phyloP scores from a whole-genome alignment of 192 early-diverging fungal species.

The Coemansia sp. region DNA sequence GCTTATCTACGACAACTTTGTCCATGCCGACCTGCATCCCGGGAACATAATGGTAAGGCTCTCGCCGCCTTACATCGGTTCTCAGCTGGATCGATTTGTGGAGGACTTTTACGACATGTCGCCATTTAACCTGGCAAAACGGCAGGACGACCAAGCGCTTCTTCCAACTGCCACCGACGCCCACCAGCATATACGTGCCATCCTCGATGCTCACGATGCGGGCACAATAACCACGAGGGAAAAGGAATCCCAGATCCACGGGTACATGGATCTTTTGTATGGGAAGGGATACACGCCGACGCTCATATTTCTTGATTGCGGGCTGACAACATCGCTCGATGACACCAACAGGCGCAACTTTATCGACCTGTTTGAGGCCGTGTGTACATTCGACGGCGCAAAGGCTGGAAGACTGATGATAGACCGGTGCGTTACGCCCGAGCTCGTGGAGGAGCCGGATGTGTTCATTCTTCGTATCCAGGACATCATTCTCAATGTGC shows the following conservation, averaged over 20 bases:
- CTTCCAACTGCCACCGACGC: slow-evolving; percentile 35
- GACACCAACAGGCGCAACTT: slow-evolving; percentile 78
- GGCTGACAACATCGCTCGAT: slow-evolving; percentile 81
- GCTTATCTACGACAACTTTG: slow-evolving; percentile 93
- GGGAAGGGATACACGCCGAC: slow-evolving; percentile 72
- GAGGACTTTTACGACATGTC: slow-evolving; percentile 55
- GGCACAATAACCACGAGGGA: slow-evolving; percentile 20
- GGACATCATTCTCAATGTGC: slow-evolving; percentile 70
- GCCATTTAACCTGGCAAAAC: slow-evolving; percentile 28
- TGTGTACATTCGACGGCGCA: slow-evolving; percentile 85
- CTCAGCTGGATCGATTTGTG: slow-evolving; percentile 55
- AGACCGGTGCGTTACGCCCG: slow-evolving; percentile 75
- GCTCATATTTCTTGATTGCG: slow-evolving; percentile 88
- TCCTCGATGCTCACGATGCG: slow-evolving; percentile 22
- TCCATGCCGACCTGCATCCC: slow-evolving; percentile 92
- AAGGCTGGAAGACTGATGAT: slow-evolving; percentile 85
- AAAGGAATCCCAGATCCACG: slow-evolving; percentile 22
- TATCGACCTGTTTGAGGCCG: slow-evolving; percentile 85
- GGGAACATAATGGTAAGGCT: slow-evolving; percentile 91
- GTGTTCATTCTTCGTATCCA: slow-evolving; percentile 84
- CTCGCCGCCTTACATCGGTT: slow-evolving; percentile 60
- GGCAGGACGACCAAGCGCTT: slow-evolving; percentile 4
- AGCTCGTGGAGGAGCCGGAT: slow-evolving; percentile 68
- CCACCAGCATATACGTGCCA: slow-evolving; percentile 25
- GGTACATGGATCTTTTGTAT: slow-evolving; percentile 53